These are phyloP conservation scores for Kazachstania kunashirensis DNA, from an alignment of 805 yeast species.

Conservation along the genomic window DNA sequence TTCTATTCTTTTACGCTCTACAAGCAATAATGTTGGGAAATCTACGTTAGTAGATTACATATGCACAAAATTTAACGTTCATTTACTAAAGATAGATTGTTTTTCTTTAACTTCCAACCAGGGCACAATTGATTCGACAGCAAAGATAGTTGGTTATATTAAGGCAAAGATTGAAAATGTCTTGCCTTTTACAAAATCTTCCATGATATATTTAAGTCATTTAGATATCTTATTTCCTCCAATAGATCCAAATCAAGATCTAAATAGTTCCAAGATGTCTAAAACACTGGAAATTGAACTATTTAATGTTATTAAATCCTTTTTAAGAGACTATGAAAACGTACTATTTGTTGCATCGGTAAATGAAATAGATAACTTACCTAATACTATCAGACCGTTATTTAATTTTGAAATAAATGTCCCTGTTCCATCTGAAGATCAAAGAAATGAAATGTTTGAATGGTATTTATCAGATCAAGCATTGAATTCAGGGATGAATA, in stretches of 20 bases:
- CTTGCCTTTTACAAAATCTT: constrained; percentile 34
- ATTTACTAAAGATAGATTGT: constrained; percentile 61
- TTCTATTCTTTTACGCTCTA: constrained; percentile 55
- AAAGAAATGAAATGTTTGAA: constrained; percentile 55
- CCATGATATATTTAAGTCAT: constrained; percentile 57
- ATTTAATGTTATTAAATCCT: constrained; percentile 46
- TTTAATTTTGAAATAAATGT: constrained; percentile 71
- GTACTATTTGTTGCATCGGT: constrained; percentile 54
- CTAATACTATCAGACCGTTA: constrained; percentile 53
- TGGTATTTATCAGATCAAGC: constrained; percentile 35
- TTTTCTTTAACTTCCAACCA: constrained; percentile 36
- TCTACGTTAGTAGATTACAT: constrained; percentile 48
- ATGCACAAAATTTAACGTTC: constrained; percentile 52
- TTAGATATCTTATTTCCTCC: constrained; percentile 66
- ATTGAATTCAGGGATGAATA: constrained; percentile 8
- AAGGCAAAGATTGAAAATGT: constrained; percentile 67
- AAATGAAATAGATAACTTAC: constrained; percentile 57
- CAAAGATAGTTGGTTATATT: constrained; percentile 69
- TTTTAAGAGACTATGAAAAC: constrained; percentile 31
- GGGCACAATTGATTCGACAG: constrained; percentile 58
- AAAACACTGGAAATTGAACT: constrained; percentile 38
- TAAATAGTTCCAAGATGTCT: constrained; percentile 28
- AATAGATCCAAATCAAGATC: constrained; percentile 47
- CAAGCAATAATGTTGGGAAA: constrained; percentile 74
- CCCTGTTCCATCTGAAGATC: constrained; percentile 69